These are phyloP conservation scores for Colletotrichum musicola DNA, from an alignment of 2,329 filamentous ascomycete species.

Conservation along the genomic window DNA sequence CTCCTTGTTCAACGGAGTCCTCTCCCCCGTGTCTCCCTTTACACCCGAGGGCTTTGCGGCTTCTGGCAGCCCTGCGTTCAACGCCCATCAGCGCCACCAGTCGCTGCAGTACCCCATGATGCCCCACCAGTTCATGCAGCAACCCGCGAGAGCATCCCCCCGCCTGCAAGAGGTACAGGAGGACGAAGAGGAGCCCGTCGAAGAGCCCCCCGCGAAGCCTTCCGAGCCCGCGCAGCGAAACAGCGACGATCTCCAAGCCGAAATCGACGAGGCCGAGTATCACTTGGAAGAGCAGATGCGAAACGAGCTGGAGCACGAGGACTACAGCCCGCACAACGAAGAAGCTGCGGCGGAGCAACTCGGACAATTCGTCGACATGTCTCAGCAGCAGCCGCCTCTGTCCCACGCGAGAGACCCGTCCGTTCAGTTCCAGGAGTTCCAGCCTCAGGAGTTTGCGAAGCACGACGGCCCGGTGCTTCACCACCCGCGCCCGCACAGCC, in stretches of 20 bases:
- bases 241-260: slow-evolving; percentile 82
- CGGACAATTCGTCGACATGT: slow-evolving; percentile 4
- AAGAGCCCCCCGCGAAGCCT: slow-evolving; percentile 66
- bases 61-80: slow-evolving; percentile 55
- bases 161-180: slow-evolving; percentile 80
- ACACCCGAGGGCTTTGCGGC: slow-evolving; percentile 63
- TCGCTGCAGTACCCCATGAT: slow-evolving; percentile 70
- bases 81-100: slow-evolving; percentile 68
- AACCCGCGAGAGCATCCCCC: slow-evolving; percentile 68
- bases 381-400: slow-evolving; percentile 36
- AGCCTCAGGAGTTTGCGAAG: slow-evolving; percentile 63
- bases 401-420: slow-evolving; percentile 59
- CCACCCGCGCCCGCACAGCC: slow-evolving; percentile 80
- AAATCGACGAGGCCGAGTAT: slow-evolving; percentile 88
- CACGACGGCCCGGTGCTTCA: slow-evolving; percentile 72
- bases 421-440: slow-evolving; percentile 57
- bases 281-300: slow-evolving; percentile 85
- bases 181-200: slow-evolving; percentile 73
- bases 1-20: slow-evolving; percentile 66
- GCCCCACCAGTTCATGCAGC: slow-evolving; percentile 67
- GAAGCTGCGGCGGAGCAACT: slow-evolving; percentile 42
- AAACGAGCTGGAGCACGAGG: slow-evolving; percentile 82
- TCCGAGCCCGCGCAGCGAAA: slow-evolving; percentile 60
- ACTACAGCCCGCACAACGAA: slow-evolving; percentile 75
- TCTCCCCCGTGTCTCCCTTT: slow-evolving; percentile 76